Conservation (phyloP, 371 early-diverging fungal species). For the Apophysomyces ossiformis region DNA sequence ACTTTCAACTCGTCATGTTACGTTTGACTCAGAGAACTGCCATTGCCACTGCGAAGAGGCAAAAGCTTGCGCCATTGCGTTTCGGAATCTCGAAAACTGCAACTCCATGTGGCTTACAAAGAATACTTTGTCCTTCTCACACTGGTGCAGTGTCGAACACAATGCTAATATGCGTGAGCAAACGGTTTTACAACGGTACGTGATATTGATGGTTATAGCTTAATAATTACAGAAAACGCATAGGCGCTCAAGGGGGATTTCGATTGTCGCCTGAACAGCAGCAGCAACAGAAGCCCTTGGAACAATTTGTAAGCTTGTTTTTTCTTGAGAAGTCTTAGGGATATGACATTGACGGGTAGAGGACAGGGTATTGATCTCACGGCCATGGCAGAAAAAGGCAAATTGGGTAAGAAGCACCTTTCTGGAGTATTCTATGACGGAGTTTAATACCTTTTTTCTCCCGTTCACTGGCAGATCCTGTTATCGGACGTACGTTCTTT, state of each 20-base stretch:
- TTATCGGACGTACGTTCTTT: slow-evolving; percentile 50
- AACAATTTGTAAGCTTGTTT: slow-evolving; percentile 39
- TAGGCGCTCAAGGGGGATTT: slow-evolving; percentile 33
- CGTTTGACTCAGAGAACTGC: slow-evolving; percentile 2
- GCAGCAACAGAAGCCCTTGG: slow-evolving; percentile 44
- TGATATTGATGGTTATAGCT: neutral
- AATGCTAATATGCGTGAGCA: neutral
- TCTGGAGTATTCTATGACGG: slow-evolving; percentile 8
- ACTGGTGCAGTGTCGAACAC: neutral
- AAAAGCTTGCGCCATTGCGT: slow-evolving; percentile 1
- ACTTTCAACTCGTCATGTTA: neutral
- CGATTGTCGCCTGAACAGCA: slow-evolving; percentile 46
- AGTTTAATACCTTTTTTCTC: neutral
- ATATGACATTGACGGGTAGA: neutral
- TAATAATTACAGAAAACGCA: neutral
- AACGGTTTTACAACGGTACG: slow-evolving; percentile 17
- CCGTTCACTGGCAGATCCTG: slow-evolving; percentile 65
- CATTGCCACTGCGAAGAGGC: slow-evolving; percentile 1
- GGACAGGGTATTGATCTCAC: slow-evolving; percentile 70
- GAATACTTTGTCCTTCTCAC: neutral
- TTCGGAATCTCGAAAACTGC: neutral
- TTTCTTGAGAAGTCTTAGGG: neutral
- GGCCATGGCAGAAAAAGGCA: slow-evolving; percentile 70
- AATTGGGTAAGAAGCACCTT: slow-evolving; percentile 56
- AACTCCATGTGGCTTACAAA: neutral